Evolutionary conservation across 371 early-diverging fungal species (phyloP), one percentile per base, ranked within the genome.

Genomic region (Mortierella sp.): DNA sequence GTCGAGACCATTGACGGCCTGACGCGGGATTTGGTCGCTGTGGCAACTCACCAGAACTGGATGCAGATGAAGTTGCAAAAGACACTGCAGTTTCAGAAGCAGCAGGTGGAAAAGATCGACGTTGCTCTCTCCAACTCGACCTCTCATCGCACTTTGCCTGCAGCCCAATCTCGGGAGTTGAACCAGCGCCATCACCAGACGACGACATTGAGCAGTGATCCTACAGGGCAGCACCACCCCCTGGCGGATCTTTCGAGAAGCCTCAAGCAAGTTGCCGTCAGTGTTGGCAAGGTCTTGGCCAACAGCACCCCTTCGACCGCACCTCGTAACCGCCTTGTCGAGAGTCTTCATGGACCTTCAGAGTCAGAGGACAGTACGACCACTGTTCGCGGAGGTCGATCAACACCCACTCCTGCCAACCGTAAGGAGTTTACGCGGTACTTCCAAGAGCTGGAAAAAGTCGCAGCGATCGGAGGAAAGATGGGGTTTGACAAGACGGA

Each of bases 21-120:
- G 38, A 82, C 82, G 12, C 76, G 82, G 29, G 86, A 85, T 7
- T n/a, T 85, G 43, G 86, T 85, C 8, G 78, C 86, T 6, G 86
- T 85, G n/a, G 86, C 86, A 1, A 79, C 82, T 6, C 86, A 82
- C 27, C 86, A 85, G 51, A 85, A 85, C 76, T 77, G 70, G 82
- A 85, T 85, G 82, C 86, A 85, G 58, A 79, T 75, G 68, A 76
- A 76, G 65, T 70, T 85, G 16, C 86, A 85, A 51, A 79, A 77
- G 56, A 82, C 86, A 0, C 74, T 85, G 7, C 80, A 82, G 41
- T 77, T 85, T 56, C 86, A 85, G 46, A 85, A 82, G 75, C 77
- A 82, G 35, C 86, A 85, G 55, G 68, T 85, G 54, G 82, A 79
- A 44, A 68, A 63, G 73, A 85, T 85, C 12, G 86, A 85, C 21